Evolutionary conservation across 2,329 filamentous ascomycete genomes (phyloP).

Genomic region (Ascochyta fabae): DNA sequence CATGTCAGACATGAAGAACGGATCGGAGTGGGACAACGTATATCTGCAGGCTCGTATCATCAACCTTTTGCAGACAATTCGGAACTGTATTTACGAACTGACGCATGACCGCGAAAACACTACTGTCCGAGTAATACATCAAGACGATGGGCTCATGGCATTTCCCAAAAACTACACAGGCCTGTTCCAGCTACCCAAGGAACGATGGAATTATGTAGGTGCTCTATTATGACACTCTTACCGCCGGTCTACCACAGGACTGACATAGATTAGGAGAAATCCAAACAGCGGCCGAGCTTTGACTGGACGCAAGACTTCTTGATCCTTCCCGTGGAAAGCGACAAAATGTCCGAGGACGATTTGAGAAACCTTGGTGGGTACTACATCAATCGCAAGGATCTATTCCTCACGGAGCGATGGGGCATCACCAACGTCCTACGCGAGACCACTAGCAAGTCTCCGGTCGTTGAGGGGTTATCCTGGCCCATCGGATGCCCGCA

Average conservation of each 20-base stretch:
- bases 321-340: background rate
- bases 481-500: slow-evolving; percentile 7
- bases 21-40: too few relatives aligned
- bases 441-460: background rate
- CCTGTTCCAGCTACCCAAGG: slow-evolving; percentile 23
- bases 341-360: background rate
- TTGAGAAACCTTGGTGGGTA: background rate
- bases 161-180: slow-evolving; percentile 28
- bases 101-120: slow-evolving; percentile 22
- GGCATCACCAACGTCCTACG: background rate
- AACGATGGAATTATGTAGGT: slow-evolving; percentile 31
- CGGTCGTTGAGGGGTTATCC: background rate
- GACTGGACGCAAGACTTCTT: slow-evolving; percentile 12
- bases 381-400: background rate
- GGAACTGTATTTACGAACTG: slow-evolving; percentile 26
- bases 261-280: slow-evolving; percentile 6
- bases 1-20: slow-evolving; percentile 19
- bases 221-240: too few relatives aligned
- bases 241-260: background rate
- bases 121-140: slow-evolving; percentile 24
- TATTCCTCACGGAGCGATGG: background rate
- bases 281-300: background rate
- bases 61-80: slow-evolving; percentile 27
- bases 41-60: slow-evolving; percentile 1
- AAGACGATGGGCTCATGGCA: slow-evolving; percentile 20